Percentiles rank a stretch among this genome's conserved stretches.
These are phyloP conservation scores for Silene uniflora DNA, from an alignment of 148 eudicot species.

Conservation along the genomic window DNA sequence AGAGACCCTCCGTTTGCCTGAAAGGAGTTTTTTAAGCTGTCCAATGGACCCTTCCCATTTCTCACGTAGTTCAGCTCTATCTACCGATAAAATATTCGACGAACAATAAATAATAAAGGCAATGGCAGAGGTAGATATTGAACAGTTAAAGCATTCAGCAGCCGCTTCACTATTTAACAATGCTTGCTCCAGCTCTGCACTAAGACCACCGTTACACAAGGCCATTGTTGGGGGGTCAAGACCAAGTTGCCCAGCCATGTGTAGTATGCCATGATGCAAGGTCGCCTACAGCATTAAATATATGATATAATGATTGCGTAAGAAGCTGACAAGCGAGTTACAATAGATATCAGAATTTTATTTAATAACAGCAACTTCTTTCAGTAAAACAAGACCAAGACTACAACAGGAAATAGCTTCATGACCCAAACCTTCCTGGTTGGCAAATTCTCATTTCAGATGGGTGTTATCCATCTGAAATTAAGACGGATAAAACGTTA, in stretches of 20 bases:
- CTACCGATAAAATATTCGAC: constrained; percentile 25
- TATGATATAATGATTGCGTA: constrained; percentile 6
- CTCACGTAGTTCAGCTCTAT: constrained; percentile 42
- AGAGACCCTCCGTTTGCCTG: constrained; percentile 29
- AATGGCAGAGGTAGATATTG: constrained; percentile 64
- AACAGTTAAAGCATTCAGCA: constrained; percentile 62
- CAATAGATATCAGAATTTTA: too few species aligned
- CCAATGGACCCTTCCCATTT: constrained; percentile 46
- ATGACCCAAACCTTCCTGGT: too few species aligned
- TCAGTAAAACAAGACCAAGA: too few species aligned
- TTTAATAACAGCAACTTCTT: too few species aligned
- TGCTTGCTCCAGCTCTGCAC: constrained; percentile 71
- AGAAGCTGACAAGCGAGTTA: not conserved
- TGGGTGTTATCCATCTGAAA: too few species aligned
- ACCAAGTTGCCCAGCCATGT: constrained; percentile 98
- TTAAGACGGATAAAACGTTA: too few species aligned
- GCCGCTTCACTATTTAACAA: constrained; percentile 79
- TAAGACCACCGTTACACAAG: constrained; percentile 56
- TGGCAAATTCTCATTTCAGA: too few species aligned
- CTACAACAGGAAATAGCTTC: too few species aligned
- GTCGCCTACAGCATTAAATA: constrained; percentile 53
- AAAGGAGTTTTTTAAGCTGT: constrained; percentile 36
- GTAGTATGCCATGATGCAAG: constrained; percentile 64
- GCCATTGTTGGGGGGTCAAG: constrained; percentile 96
- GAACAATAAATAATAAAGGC: constrained; percentile 69